These are phyloP conservation scores for Candida pini DNA, from an alignment of 805 yeast species.

Conservation along the genomic window DNA sequence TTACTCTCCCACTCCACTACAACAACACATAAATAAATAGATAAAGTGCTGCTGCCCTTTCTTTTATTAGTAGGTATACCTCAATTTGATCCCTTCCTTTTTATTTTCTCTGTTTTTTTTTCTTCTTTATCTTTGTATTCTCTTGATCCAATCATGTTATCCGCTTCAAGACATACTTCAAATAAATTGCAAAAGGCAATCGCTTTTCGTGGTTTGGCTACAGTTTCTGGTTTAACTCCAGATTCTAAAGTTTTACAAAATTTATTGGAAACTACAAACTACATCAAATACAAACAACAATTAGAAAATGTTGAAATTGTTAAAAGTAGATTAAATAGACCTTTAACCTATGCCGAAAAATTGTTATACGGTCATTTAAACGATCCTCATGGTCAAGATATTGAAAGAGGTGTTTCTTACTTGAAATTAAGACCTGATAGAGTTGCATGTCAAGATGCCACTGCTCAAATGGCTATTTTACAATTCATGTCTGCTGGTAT, in stretches of 20 bases:
- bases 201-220: slow-evolving; percentile 51
- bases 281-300: slow-evolving; percentile 87
- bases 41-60: too few relatives aligned
- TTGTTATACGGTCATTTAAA: slow-evolving; percentile 88
- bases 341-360: slow-evolving; percentile 92
- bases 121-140: not conserved
- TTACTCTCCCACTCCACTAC: too few relatives aligned
- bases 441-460: slow-evolving; percentile 99
- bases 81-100: too few relatives aligned
- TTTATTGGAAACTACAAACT: slow-evolving; percentile 72
- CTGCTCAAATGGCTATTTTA: slow-evolving; percentile 97
- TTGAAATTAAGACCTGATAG: slow-evolving; percentile 93
- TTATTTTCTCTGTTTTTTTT: too few relatives aligned
- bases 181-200: slow-evolving; percentile 23
- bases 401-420: slow-evolving; percentile 80
- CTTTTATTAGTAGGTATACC: too few relatives aligned
- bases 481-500: slow-evolving; percentile 98
- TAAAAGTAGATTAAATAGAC: slow-evolving; percentile 61
- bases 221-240: slow-evolving; percentile 43
- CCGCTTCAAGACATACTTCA: slow-evolving; percentile 25
- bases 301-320: slow-evolving; percentile 84
- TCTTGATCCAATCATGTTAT: slow-evolving; percentile 18
- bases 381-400: slow-evolving; percentile 73
- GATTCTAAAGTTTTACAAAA: slow-evolving; percentile 48
- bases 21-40: too few relatives aligned